These are phyloP conservation scores for Taphrina confusa DNA, from an alignment of 1,139 yeast species.

Conservation along the genomic window DNA sequence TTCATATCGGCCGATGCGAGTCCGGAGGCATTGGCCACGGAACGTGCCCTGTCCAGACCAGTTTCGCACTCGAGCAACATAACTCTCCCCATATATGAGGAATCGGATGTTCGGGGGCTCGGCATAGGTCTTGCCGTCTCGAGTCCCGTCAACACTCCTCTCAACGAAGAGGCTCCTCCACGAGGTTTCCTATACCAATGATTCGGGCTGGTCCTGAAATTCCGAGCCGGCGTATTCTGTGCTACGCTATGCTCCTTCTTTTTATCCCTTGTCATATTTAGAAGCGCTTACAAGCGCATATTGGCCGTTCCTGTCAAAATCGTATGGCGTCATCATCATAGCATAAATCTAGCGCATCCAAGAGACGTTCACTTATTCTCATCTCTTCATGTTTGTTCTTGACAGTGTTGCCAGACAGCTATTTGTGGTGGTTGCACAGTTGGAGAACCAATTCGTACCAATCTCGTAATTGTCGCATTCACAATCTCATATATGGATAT, in stretches of 20 bases:
- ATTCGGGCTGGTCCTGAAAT: not conserved
- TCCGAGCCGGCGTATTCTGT: too few relatives aligned
- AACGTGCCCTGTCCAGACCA: not conserved
- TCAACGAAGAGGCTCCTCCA: conserved; percentile 6
- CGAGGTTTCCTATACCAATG: conserved; percentile 13
- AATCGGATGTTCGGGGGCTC: not conserved
- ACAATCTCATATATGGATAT: too few relatives aligned
- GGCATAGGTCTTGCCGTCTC: not conserved
- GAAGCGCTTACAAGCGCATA: too few relatives aligned
- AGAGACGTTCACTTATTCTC: too few relatives aligned
- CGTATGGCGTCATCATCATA: not conserved
- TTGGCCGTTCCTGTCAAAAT: too few relatives aligned
- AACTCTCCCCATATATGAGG: conserved; percentile 2
- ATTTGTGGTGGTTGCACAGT: too few relatives aligned
- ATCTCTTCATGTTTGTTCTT: too few relatives aligned
- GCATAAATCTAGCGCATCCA: not conserved
- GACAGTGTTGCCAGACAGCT: too few relatives aligned
- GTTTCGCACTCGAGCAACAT: not conserved
- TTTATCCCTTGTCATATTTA: conserved; percentile 1
- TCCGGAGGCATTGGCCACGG: conserved; percentile 20
- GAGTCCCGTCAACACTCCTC: conserved; percentile 3
- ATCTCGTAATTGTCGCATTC: too few relatives aligned
- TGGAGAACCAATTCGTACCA: too few relatives aligned
- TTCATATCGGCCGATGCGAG: conserved; percentile 24
- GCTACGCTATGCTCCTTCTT: too few relatives aligned